Conservation (phyloP, 768 basidiomycete genomes). For the Leccinum fibrillosum region DNA sequence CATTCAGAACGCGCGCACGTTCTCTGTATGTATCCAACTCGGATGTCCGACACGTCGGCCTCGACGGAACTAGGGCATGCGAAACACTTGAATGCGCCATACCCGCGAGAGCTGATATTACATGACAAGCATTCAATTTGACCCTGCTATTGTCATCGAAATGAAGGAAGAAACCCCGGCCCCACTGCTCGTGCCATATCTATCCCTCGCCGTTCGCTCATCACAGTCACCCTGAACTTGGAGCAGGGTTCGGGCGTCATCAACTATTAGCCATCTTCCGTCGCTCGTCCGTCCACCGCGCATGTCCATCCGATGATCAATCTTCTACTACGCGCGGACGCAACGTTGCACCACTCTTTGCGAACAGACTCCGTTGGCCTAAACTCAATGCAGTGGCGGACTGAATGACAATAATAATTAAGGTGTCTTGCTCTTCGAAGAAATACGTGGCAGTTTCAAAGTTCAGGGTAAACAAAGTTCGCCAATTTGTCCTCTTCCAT, state of each 20-base stretch:
- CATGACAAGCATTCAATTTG: background rate
- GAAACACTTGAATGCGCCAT: background rate
- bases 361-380: slow-evolving; percentile 8
- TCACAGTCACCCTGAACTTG: slow-evolving; percentile 17
- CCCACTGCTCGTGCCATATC: slow-evolving; percentile 5
- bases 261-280: slow-evolving; percentile 6
- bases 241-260: slow-evolving; percentile 1
- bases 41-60: background rate
- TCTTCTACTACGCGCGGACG: slow-evolving; percentile 21
- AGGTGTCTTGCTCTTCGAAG: background rate
- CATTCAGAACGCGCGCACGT: background rate
- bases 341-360: slow-evolving; percentile 23
- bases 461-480: slow-evolving; percentile 14
- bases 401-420: background rate
- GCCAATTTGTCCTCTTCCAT: slow-evolving; percentile 13
- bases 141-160: slow-evolving; percentile 1
- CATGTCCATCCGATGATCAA: slow-evolving; percentile 23
- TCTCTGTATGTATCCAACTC: background rate
- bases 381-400: slow-evolving; percentile 1
- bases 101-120: slow-evolving; percentile 4
- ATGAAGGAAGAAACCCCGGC: slow-evolving; percentile 19
- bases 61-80: slow-evolving; percentile 1
- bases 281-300: slow-evolving; percentile 12
- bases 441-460: slow-evolving; percentile 5
- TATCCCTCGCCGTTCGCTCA: slow-evolving; percentile 7